Percentiles rank a stretch among this genome's conserved stretches.
Conservation (phyloP, 306 rosid genomes). For the Cucurbita maxima region DNA sequence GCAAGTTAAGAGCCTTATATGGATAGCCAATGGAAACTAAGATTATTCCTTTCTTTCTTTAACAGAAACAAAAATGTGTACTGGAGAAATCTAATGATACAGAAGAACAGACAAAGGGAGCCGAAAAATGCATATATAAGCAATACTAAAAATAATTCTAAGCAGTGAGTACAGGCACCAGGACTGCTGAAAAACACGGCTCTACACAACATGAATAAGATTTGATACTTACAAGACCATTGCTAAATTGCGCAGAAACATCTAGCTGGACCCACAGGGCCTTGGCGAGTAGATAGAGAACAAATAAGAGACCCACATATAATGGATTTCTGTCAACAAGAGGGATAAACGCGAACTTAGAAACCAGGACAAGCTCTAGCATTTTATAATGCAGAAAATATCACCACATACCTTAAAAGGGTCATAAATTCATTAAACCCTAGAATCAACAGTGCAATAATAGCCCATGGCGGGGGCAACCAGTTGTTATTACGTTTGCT, state of each 20-base stretch:
- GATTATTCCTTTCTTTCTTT: neutral
- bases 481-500: constrained; percentile 87
- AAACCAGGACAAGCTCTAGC: neutral
- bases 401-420: constrained; percentile 47
- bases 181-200: neutral
- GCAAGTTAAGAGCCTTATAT: neutral
- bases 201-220: neutral
- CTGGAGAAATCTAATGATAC: neutral
- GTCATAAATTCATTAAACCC: constrained; percentile 98
- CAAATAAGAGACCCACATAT: constrained; percentile 58
- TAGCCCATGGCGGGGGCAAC: constrained; percentile 99
- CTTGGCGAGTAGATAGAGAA: constrained; percentile 51
- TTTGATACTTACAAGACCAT: constrained; percentile 66
- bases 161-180: neutral
- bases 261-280: constrained; percentile 94
- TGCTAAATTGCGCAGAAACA: constrained; percentile 53
- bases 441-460: constrained; percentile 54
- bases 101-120: neutral
- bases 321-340: constrained; percentile 74
- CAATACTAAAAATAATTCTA: neutral
- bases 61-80: neutral
- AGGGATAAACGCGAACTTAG: constrained; percentile 14
- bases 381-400: neutral
- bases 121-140: neutral
- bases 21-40: neutral